Base-by-base conservation (phyloP, 257 asterid genomes). In the Mitragyna speciosa region DNA sequence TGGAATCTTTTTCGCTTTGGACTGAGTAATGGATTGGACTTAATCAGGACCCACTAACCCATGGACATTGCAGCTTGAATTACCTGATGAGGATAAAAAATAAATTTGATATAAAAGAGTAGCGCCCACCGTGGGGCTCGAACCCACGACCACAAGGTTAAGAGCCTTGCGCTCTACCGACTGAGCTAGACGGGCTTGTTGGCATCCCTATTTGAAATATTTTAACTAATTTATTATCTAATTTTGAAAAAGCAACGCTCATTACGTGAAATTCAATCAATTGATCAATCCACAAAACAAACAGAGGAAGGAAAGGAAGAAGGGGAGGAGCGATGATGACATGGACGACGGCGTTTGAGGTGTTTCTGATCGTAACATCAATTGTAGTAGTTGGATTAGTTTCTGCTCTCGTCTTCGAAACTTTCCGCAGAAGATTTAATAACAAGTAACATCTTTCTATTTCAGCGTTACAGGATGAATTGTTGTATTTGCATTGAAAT, bases 391-490 rank as follows among this genome's bases (percentile, higher is more conserved):
- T 89, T 28, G 95, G 93, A 77, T 86, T 93, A 76, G 61, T 72
- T 33, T 79, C 91, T 20, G 91, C 88, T 15, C 77, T 92, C 70
- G 83, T 89, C 75, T 83, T 91, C 86, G 92, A 93, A 72, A 84
- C 92, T 6, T 87, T 78, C 81, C 82, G 91, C 70, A 92, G 97
- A 87, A 93, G 81, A 79, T 70, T 90, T 86, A 90, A 86, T 84
- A 86, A 88, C 86, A 61, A 81, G 98, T 95, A 86, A 20, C 2
- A 58, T 30, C 52, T 69, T 59, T 24, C 66, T 41, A 41, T 10
- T 20, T 52, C 69, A 2, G 33, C 59, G 72, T 73, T 56, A 73
- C n/a, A 36, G 39, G 39, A 36, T 36, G 39, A 36, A 36, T 36
- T 36, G 3, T 36, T 9, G 9, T 19, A 19, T 45, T 43, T 16